A percentile compares a stretch with the other conserved stretches of the same genome.
These are phyloP conservation scores for Bipolaris oryzae DNA, from an alignment of 2,329 filamentous ascomycete species.

Conservation along the genomic window DNA sequence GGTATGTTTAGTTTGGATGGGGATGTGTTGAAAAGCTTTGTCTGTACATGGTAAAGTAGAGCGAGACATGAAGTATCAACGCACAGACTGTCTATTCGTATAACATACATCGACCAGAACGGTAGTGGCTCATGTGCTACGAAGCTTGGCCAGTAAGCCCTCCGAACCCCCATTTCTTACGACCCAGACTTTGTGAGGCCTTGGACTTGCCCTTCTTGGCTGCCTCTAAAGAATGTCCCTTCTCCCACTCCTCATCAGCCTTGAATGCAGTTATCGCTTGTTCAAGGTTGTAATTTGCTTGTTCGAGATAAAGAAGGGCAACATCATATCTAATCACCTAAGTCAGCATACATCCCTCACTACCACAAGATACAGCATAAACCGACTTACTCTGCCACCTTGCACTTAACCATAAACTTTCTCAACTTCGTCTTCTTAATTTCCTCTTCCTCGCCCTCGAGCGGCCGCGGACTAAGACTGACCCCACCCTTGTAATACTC, in stretches of 20 bases:
- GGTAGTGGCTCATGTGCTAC: slow-evolving; percentile 13
- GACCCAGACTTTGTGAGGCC: slow-evolving; percentile 28
- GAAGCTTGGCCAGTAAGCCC: slow-evolving; percentile 47
- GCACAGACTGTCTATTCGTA: not conserved
- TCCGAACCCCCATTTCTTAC: slow-evolving; percentile 46
- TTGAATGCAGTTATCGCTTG: slow-evolving; percentile 67
- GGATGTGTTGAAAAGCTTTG: not conserved
- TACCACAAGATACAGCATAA: not conserved
- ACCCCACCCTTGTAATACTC: slow-evolving; percentile 70
- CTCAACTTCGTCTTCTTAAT: slow-evolving; percentile 71
- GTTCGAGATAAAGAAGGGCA: slow-evolving; percentile 75
- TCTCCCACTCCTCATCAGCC: slow-evolving; percentile 79
- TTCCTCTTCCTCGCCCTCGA: slow-evolving; percentile 78
- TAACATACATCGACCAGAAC: not conserved
- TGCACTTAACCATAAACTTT: slow-evolving; percentile 79
- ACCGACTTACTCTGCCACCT: slow-evolving; percentile 71
- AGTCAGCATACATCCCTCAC: slow-evolving; percentile 42
- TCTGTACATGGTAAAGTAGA: too few species aligned
- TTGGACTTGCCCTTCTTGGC: slow-evolving; percentile 54
- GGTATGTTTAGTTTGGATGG: not conserved
- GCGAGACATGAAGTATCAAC: too few species aligned
- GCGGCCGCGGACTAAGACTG: slow-evolving; percentile 70
- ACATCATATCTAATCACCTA: slow-evolving; percentile 64
- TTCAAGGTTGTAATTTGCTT: slow-evolving; percentile 69
- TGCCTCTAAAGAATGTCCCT: slow-evolving; percentile 64